These are phyloP conservation scores for Calcarisporium arbuscula DNA, from an alignment of 2,329 filamentous ascomycete genomes.

Conservation along the genomic window DNA sequence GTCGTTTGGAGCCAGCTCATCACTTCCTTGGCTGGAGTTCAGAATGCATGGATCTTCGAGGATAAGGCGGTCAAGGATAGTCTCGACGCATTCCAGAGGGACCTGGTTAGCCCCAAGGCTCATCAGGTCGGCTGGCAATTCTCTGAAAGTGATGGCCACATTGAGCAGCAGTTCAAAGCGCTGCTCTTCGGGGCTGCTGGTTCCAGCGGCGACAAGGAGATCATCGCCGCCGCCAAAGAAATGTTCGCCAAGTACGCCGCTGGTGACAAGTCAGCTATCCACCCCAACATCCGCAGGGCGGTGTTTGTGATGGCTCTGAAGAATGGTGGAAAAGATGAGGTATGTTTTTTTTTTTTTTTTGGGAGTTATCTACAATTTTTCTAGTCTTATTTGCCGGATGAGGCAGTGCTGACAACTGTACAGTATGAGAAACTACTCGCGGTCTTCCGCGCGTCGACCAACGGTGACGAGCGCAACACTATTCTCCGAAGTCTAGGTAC, in stretches of 20 bases:
- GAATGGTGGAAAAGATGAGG: constrained; percentile 78
- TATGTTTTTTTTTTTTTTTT: constrained; percentile 26
- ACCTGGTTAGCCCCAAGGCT: constrained; percentile 70
- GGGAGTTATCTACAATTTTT: not conserved
- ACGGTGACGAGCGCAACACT: constrained; percentile 77
- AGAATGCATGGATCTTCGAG: constrained; percentile 76
- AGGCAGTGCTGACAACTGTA: constrained; percentile 14
- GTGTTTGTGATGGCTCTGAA: constrained; percentile 82
- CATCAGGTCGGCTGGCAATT: constrained; percentile 88
- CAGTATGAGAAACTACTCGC: constrained; percentile 72
- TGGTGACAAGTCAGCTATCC: constrained; percentile 75
- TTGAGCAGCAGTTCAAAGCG: constrained; percentile 90
- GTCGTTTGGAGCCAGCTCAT: constrained; percentile 95
- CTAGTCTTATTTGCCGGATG: not conserved
- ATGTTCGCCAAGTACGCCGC: constrained; percentile 83
- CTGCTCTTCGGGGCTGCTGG: constrained; percentile 84
- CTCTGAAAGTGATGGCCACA: constrained; percentile 75
- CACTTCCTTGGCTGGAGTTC: constrained; percentile 69
- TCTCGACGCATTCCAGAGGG: constrained; percentile 75
- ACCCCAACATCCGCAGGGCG: constrained; percentile 83
- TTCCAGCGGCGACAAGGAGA: constrained; percentile 68
- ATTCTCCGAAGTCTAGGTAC: constrained; percentile 79
- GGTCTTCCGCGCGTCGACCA: constrained; percentile 68
- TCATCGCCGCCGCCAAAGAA: constrained; percentile 75
- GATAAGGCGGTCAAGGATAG: constrained; percentile 66